phyloP scores from a whole-genome alignment of 306 rosid genomes.

The Cucumis sativus region DNA sequence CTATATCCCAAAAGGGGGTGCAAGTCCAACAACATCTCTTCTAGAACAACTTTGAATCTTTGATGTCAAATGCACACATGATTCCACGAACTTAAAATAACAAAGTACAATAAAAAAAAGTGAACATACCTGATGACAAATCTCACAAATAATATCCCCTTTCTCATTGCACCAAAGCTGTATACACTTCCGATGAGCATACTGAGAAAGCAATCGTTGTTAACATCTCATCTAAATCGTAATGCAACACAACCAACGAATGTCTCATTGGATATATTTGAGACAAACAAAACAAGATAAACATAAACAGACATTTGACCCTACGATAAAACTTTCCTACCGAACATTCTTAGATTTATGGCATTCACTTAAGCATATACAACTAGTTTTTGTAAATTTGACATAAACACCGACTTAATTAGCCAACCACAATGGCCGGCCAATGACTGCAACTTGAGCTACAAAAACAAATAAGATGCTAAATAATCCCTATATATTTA shows the following conservation, averaged over 20 bases:
- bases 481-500: background rate
- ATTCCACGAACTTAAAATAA: background rate
- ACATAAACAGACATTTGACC: background rate
- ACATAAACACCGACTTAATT: background rate
- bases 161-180: constrained; percentile 99
- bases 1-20: background rate
- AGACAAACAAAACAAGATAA: background rate
- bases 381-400: background rate
- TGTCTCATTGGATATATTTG: background rate
- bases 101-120: background rate
- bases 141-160: constrained; percentile 91
- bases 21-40: background rate
- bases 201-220: constrained; percentile 33
- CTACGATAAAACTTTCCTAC: background rate
- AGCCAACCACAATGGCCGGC: background rate
- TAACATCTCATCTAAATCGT: constrained; percentile 3
- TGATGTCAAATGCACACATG: background rate
- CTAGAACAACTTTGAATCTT: background rate
- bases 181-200: constrained; percentile 93
- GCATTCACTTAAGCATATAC: background rate
- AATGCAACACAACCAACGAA: background rate
- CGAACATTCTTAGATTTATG: background rate
- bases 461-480: too few relatives aligned
- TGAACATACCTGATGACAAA: constrained; percentile 77
- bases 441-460: background rate